Evolutionary conservation across 2,329 filamentous ascomycete species (phyloP), one percentile per base, ranked within the genome.

Genomic region (Sporothrix globosa): DNA sequence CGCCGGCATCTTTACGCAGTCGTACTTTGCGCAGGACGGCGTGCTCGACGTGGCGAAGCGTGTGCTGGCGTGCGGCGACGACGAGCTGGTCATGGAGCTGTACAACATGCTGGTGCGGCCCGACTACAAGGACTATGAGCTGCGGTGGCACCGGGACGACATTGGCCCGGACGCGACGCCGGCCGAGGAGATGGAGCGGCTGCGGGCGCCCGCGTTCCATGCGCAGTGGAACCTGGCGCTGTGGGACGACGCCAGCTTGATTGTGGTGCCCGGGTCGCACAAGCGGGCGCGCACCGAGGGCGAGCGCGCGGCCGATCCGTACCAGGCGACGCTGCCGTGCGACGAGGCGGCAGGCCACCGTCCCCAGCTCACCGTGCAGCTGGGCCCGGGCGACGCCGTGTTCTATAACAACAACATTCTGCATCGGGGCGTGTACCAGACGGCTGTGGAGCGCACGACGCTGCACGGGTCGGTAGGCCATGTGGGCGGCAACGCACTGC

Each of bases 321-420:
- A 88, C 75, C 90, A 90, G 74, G 77, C 81, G 5, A 76, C 81
- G 2, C 76, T 95, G 75, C 88, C 90, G 80, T 87, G 82, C 0
- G 89, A 93, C 39, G 27, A 50, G 21, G 27, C 46, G 19, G 50
- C 56, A 14, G 77, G 81, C 3, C 76, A 95, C 74, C 88, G 89
- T 80, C 87, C 82, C 0, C 89, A 93, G 82, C 76, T 90, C 17
- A 80, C 86, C 3, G 92, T 96, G 19, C 77, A 82, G 77, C 82
- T 96, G 72, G 81, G 86, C 73, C 85, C 92, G 0, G 93, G 93
- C 0, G 93, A 97, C 79, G 88, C 91, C 19, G 91, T 91, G 54
- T 97, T 97, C 76, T 97, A 97, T 77, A 89, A 97, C 79, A 96
- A 94, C 77, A 96, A 97, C 78, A 96, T 97, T 73, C 78, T 96